Conservation (phyloP, 2,329 filamentous ascomycete genomes). For the Arthrobotrys entomopaga region DNA sequence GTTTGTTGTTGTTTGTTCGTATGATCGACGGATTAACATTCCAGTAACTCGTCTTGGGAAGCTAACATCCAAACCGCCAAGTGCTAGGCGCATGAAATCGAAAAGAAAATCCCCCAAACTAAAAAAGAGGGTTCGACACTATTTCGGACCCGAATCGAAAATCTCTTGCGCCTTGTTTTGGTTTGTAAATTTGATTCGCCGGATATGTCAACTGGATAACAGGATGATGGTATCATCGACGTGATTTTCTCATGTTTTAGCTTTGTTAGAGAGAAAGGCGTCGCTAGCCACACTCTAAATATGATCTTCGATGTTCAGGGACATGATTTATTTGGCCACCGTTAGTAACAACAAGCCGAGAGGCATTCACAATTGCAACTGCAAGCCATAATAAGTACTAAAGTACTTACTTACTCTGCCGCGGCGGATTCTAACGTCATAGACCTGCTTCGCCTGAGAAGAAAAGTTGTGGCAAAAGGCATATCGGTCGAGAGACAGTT, state of each 20-base stretch:
- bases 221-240: too few relatives aligned
- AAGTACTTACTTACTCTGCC: too few relatives aligned
- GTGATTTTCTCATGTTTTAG: neutral
- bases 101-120: neutral
- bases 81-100: neutral
- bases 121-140: neutral
- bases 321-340: neutral
- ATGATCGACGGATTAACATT: constrained; percentile 39
- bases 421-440: constrained; percentile 29
- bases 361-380: constrained; percentile 12
- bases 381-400: constrained; percentile 41
- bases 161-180: neutral
- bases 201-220: constrained; percentile 34
- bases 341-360: neutral
- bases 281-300: constrained; percentile 7
- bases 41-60: constrained; percentile 25
- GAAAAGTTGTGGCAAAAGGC: too few relatives aligned
- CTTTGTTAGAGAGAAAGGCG: constrained; percentile 29
- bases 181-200: constrained; percentile 12
- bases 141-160: too few relatives aligned
- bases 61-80: neutral
- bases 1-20: constrained; percentile 1
- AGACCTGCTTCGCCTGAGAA: too few relatives aligned
- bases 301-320: constrained; percentile 12
- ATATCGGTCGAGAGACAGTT: too few relatives aligned